phyloP scores from a whole-genome alignment of 2,329 filamentous ascomycete genomes.

The Pseudogymnoascus sp. region DNA sequence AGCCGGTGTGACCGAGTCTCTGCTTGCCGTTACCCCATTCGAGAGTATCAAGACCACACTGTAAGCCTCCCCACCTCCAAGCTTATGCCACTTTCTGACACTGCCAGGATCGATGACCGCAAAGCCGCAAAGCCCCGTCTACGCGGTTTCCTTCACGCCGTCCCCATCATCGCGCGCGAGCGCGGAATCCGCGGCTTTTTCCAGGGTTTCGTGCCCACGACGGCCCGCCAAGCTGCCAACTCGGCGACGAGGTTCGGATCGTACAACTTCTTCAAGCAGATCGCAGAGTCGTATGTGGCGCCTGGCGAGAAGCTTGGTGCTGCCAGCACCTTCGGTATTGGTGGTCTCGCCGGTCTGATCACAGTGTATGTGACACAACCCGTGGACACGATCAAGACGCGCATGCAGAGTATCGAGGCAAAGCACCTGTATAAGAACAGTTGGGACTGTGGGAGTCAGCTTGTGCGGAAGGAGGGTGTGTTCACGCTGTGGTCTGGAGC shows the following conservation, averaged over 20 bases:
- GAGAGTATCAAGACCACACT: conserved; percentile 98
- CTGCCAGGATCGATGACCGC: conserved; percentile 76
- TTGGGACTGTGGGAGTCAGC: conserved; percentile 70
- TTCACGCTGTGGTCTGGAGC: conserved; percentile 93
- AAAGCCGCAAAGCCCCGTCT: conserved; percentile 80
- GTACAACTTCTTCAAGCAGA: conserved; percentile 83
- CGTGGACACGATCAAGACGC: conserved; percentile 90
- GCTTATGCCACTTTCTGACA: background rate
- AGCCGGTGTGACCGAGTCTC: conserved; percentile 86
- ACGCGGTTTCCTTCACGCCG: conserved; percentile 85
- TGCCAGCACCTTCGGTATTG: conserved; percentile 81
- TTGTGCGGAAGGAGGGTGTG: conserved; percentile 82
- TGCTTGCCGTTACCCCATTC: conserved; percentile 90
- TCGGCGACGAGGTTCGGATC: conserved; percentile 83
- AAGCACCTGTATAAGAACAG: conserved; percentile 76
- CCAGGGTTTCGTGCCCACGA: conserved; percentile 92
- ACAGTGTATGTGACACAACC: conserved; percentile 74
- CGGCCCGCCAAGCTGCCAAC: conserved; percentile 89
- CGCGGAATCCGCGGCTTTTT: conserved; percentile 89
- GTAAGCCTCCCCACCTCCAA: conserved; percentile 31
- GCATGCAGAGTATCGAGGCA: conserved; percentile 95
- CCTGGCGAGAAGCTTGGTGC: conserved; percentile 92
- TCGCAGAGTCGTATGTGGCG: conserved; percentile 84
- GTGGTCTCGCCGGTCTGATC: conserved; percentile 78
- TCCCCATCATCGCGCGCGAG: conserved; percentile 77